phyloP scores from a whole-genome alignment of 495 filamentous ascomycete genomes.

The Neurospora sp. region DNA sequence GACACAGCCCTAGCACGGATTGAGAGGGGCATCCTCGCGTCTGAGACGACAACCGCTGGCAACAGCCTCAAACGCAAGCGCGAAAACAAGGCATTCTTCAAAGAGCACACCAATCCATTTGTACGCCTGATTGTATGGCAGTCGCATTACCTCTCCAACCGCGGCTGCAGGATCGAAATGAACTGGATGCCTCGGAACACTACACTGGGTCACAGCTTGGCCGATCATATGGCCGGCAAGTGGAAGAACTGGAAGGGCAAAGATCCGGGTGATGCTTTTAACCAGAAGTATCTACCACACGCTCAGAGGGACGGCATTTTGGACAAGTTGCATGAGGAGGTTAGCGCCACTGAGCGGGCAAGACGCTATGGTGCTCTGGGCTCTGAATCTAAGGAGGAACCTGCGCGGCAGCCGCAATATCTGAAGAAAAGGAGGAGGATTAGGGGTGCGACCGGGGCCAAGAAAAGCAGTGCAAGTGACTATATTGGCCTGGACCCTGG shows the following conservation, averaged over 20 bases:
- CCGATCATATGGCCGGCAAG: neutral
- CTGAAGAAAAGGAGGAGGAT: neutral
- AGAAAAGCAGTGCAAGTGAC: neutral
- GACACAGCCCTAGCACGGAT: neutral
- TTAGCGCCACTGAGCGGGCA: neutral
- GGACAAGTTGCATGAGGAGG: neutral
- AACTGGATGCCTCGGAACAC: neutral
- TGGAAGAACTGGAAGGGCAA: neutral
- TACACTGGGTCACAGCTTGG: neutral
- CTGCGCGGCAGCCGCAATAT: neutral
- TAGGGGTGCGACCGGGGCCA: neutral
- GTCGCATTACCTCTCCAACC: neutral
- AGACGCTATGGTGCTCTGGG: neutral
- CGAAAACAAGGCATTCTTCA: neutral
- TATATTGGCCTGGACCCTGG: neutral
- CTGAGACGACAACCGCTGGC: accelerated
- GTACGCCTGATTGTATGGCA: neutral
- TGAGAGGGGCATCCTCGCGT: neutral
- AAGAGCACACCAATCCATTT: accelerated
- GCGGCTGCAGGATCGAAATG: neutral
- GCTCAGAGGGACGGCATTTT: neutral
- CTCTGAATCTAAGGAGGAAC: neutral
- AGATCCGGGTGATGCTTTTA: neutral
- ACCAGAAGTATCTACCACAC: neutral
- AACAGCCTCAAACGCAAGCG: neutral